Percentiles rank a stretch among this genome's conserved stretches.
These are phyloP conservation scores for Dactylellina sp. DNA, from an alignment of 2,329 filamentous ascomycete genomes.

Conservation along the genomic window DNA sequence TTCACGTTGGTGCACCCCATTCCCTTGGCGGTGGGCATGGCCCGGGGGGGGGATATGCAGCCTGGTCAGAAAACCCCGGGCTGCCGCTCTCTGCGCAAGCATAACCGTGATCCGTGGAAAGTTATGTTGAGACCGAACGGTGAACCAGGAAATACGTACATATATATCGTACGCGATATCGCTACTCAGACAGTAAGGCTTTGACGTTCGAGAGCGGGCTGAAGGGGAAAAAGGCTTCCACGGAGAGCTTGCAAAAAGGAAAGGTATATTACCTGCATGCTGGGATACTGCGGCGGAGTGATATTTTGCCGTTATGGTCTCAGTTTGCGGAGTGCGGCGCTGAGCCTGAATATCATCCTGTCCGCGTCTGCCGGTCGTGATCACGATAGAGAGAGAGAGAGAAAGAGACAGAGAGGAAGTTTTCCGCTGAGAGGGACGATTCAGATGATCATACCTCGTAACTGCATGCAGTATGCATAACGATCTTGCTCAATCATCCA, in stretches of 20 bases:
- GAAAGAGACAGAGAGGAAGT: too few species aligned
- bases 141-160: conserved; percentile 7
- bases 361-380: conserved; percentile 8
- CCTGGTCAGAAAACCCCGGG: conserved; percentile 39
- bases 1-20: not conserved
- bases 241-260: not conserved
- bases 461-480: conserved; percentile 56
- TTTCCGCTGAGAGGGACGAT: conserved; percentile 21
- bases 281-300: not conserved
- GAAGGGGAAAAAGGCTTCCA: not conserved
- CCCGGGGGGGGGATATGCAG: conserved; percentile 21
- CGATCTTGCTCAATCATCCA: conserved; percentile 39
- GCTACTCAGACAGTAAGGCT: conserved; percentile 17
- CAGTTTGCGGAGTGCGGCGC: conserved; percentile 3
- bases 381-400: conserved; percentile 19
- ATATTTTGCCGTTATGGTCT: not conserved
- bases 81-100: conserved; percentile 36
- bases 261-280: not conserved
- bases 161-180: conserved; percentile 7
- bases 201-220: conserved; percentile 16
- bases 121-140: conserved; percentile 25
- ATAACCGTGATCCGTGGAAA: conserved; percentile 39
- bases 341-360: conserved; percentile 49
- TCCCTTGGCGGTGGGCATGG: conserved; percentile 14
- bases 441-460: conserved; percentile 53